Evolutionary conservation across 1,284 basidiomycete species (phyloP), one percentile per base, ranked within the genome.

Genomic region (Microbotryum silenes-acaulis): DNA sequence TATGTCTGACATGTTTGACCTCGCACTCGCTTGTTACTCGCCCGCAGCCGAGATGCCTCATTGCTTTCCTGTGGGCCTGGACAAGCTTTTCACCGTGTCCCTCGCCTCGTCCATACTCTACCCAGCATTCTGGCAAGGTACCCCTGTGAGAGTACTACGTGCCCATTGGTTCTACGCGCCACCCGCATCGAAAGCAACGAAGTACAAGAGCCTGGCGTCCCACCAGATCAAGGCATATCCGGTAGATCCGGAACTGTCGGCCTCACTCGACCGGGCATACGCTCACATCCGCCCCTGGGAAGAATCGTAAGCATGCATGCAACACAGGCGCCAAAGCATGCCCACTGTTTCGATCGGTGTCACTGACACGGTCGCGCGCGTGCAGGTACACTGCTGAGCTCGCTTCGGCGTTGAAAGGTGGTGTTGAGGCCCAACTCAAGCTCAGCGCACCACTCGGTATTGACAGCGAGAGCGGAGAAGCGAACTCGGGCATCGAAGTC

Each of bases 101-200:
- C 64, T 70, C 46, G 47, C 51, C 10, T 14, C 51, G 5, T 29
- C 49, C 16, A 37, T 64, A 51, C 67, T 77, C 25, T 75, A 70
- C 51, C 76, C 76, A 2, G 74, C 72, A 51, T 76, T 77, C 54
- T 77, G 75, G 75, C 71, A 72, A 54, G 75, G 75, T 16, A 69
- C 69, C 4, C 65, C 71, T 29, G 72, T 77, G 50, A 67, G 70
- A 27, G 71, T 76, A 25, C 51, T 65, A 53, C 69, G 72, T 2
- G 72, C 72, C 0, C 74, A 72, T 3, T 77, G 76, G 76, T 76
- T 77, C 70, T 77, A 76, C 63, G 71, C 73, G 3, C 66, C 66
- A 67, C 62, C 72, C 62, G 37, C 37, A 42, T 42, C 37, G 37
- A 42, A 42, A 42, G 37, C 37, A 42, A 16, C 37, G 37, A 42